Evolutionary conservation across 1,139 yeast species (phyloP), one percentile per base, ranked within the genome.

Genomic region (Ogataea hybrid): DNA sequence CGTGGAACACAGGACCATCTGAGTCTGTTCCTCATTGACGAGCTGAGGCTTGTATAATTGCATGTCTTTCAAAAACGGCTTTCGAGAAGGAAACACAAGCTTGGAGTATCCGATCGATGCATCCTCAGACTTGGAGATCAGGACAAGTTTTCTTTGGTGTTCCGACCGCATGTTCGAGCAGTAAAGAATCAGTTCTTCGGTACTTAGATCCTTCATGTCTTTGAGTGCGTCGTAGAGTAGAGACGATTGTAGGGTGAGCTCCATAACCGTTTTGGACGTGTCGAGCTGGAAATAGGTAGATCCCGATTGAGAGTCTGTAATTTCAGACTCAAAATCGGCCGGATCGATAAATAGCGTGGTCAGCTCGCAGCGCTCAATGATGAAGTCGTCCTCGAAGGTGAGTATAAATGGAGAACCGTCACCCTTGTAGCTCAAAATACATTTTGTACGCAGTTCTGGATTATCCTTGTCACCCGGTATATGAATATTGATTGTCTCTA

Each of bases 291-390:
- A 65, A 7, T 57, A 35, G 1, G 56, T 42, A 55, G 18, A n/a
- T 17, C 17, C 21, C 6, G 32, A 8, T 15, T 25, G 39, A 5
- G 37, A 32, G n/a, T 8, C 18, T 6, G 27, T 12, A 5, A 18
- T 18, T 12, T 31, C 39, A 7, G 42, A 9, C 22, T 33, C 42
- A 28, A 21, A 25, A 10, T 41, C 44, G 10, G 41, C 22, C 1
- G 50, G 48, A 25, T 68, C 68, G 18, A 71, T 54, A 31, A 64
- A 82, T 35, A 74, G 75, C 0, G 95, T 86, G 2, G 74, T 65
- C 49, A 87, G 77, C 53, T 84, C 90, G 48, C 88, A 80, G 44
- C 77, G 71, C 53, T 88, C 95, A 31, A 81, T 75, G 51, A 87
- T 77, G 39, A 71, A 62, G 2, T 75, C 71, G 58, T 86, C 95